Conservation (phyloP, 306 rosid species). For the Hippophae tibetana region DNA sequence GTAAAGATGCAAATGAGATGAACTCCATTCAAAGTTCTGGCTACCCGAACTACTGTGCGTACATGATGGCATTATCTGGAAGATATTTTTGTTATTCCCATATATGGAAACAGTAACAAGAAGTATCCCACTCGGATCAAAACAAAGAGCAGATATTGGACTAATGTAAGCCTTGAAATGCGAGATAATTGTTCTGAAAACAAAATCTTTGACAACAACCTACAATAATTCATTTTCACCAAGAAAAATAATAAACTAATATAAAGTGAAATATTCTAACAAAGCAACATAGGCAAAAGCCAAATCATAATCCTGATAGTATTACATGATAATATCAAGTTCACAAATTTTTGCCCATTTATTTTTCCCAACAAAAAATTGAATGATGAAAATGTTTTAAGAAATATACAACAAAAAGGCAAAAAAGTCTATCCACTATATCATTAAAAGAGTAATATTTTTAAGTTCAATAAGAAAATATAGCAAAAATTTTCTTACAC, state of each 20-base stretch:
- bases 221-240: slow-evolving; percentile 34
- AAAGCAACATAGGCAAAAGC: not conserved
- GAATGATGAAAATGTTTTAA: too few relatives aligned
- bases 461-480: too few relatives aligned
- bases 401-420: too few relatives aligned
- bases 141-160: slow-evolving; percentile 84
- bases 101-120: slow-evolving; percentile 76
- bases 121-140: slow-evolving; percentile 88
- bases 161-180: slow-evolving; percentile 85
- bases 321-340: too few relatives aligned
- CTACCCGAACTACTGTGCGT: slow-evolving; percentile 43
- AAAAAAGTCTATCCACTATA: too few relatives aligned
- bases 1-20: slow-evolving; percentile 83
- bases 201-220: slow-evolving; percentile 78
- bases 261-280: slow-evolving; percentile 9
- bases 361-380: too few relatives aligned
- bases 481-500: too few relatives aligned
- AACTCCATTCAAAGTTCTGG: slow-evolving; percentile 45
- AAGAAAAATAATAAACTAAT: too few relatives aligned
- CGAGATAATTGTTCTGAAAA: slow-evolving; percentile 52
- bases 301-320: too few relatives aligned
- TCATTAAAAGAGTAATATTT: too few relatives aligned
- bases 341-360: too few relatives aligned
- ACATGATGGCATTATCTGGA: slow-evolving; percentile 71
- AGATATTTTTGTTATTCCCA: slow-evolving; percentile 77